A percentile compares a stretch with the other conserved stretches of the same genome.
Conservation (phyloP, 2,329 filamentous ascomycete species). For the Penicillium sp. region DNA sequence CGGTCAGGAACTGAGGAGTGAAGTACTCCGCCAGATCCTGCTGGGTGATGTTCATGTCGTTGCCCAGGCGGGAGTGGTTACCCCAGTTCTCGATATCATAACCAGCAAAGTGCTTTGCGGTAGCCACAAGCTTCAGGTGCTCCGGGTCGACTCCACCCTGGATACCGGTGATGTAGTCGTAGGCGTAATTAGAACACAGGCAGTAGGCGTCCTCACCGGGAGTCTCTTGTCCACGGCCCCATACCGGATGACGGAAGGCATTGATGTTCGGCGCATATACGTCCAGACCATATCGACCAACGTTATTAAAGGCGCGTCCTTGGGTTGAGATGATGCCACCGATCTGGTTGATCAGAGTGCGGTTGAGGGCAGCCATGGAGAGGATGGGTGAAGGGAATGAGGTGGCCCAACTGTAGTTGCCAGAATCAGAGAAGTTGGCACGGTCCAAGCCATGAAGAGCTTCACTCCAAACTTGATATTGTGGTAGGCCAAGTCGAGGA, state of each 20-base stretch:
- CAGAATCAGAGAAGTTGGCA: slow-evolving; percentile 50
- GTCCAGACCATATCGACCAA: slow-evolving; percentile 41
- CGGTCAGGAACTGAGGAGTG: slow-evolving; percentile 60
- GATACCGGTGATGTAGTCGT: slow-evolving; percentile 51
- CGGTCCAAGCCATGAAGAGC: slow-evolving; percentile 61
- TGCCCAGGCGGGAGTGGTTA: slow-evolving; percentile 45
- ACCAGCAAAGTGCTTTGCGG: slow-evolving; percentile 56
- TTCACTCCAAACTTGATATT: slow-evolving; percentile 57
- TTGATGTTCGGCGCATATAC: slow-evolving; percentile 60
- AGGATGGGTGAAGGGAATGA: slow-evolving; percentile 62
- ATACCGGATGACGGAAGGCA: slow-evolving; percentile 58
- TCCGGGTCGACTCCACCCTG: slow-evolving; percentile 44
- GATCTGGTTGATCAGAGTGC: slow-evolving; percentile 55
- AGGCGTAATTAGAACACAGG: slow-evolving; percentile 47
- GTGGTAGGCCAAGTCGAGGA: slow-evolving; percentile 52
- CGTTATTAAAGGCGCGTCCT: slow-evolving; percentile 61
- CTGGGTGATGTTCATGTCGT: slow-evolving; percentile 51
- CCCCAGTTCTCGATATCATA: slow-evolving; percentile 53
- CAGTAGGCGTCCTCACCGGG: slow-evolving; percentile 54
- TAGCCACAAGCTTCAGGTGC: slow-evolving; percentile 45
- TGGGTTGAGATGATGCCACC: slow-evolving; percentile 54
- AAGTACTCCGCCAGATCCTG: slow-evolving; percentile 67
- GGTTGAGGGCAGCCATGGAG: slow-evolving; percentile 60
- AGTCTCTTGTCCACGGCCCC: slow-evolving; percentile 59
- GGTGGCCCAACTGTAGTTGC: slow-evolving; percentile 56